These are phyloP conservation scores for Pestalotiopsis fici DNA, from an alignment of 2,329 filamentous ascomycete genomes.

Conservation along the genomic window DNA sequence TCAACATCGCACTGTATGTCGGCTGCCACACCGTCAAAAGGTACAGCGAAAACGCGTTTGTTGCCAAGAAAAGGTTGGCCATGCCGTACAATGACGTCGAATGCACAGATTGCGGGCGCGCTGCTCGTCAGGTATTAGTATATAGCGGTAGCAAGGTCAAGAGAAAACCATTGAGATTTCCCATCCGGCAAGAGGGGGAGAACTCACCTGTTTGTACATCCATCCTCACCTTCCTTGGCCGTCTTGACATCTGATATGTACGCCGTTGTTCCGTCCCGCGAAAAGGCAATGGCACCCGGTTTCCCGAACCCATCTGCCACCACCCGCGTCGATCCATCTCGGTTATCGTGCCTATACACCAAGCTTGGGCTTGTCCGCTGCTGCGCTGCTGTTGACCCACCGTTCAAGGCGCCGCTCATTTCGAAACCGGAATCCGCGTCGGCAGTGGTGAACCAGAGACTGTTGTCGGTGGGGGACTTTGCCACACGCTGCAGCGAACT, in stretches of 20 bases:
- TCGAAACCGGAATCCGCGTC: constrained; percentile 47
- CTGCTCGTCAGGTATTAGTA: constrained; percentile 15
- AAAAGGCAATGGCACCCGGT: constrained; percentile 43
- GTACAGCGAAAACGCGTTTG: constrained; percentile 52
- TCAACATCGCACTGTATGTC: constrained; percentile 40
- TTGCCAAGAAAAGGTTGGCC: constrained; percentile 45
- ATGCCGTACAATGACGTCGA: constrained; percentile 40
- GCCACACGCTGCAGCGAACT: constrained; percentile 47
- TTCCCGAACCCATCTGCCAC: constrained; percentile 47
- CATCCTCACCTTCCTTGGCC: constrained; percentile 24
- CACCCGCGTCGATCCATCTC: constrained; percentile 41
- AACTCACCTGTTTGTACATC: not conserved
- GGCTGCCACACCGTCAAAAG: constrained; percentile 44
- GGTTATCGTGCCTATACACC: constrained; percentile 47
- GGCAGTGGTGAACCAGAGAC: constrained; percentile 51
- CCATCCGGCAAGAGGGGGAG: not conserved
- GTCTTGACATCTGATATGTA: constrained; percentile 45
- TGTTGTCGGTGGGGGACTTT: constrained; percentile 31
- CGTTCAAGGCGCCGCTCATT: constrained; percentile 36
- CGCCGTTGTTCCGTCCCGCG: constrained; percentile 35
- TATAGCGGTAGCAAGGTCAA: too few relatives aligned
- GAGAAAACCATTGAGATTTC: too few relatives aligned
- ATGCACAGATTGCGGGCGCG: constrained; percentile 45
- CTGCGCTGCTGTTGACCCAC: not conserved
- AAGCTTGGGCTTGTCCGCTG: constrained; percentile 35